These are phyloP conservation scores for Teunomyces lycoperdinae DNA, from an alignment of 805 yeast genomes.

Conservation along the genomic window DNA sequence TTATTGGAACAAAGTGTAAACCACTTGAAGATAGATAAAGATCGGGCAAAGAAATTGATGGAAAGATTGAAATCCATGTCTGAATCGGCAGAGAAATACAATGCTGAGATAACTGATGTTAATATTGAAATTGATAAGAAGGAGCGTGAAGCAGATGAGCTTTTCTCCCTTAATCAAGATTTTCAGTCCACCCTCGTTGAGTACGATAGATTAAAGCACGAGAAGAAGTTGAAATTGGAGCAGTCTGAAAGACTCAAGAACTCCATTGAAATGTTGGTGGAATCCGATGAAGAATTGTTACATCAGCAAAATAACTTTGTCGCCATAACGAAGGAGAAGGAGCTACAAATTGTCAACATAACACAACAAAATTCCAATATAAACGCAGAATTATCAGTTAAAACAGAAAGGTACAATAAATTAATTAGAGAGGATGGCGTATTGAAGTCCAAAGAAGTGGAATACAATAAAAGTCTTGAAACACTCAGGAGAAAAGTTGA, in stretches of 20 bases:
- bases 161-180: slow-evolving; percentile 77
- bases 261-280: slow-evolving; percentile 46
- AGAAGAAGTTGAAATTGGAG: slow-evolving; percentile 42
- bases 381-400: slow-evolving; percentile 16
- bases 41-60: slow-evolving; percentile 61
- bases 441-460: slow-evolving; percentile 42
- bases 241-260: slow-evolving; percentile 52
- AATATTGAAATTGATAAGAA: slow-evolving; percentile 49
- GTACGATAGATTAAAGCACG: slow-evolving; percentile 54
- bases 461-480: slow-evolving; percentile 21
- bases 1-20: slow-evolving; percentile 75
- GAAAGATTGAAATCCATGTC: slow-evolving; percentile 45
- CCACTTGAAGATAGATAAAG: slow-evolving; percentile 70
- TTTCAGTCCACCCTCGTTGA: slow-evolving; percentile 70
- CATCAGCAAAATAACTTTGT: slow-evolving; percentile 30
- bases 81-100: slow-evolving; percentile 42
- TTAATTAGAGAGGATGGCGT: slow-evolving; percentile 55
- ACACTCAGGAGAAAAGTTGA: neutral
- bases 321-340: slow-evolving; percentile 16
- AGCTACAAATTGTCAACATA: slow-evolving; percentile 10
- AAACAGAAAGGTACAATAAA: slow-evolving; percentile 23
- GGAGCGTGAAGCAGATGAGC: slow-evolving; percentile 54
- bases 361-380: slow-evolving; percentile 6
- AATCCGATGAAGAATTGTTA: slow-evolving; percentile 31
- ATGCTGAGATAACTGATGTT: slow-evolving; percentile 46